phyloP scores from a whole-genome alignment of 2,329 filamentous ascomycete species.

The Monascus ruber region DNA sequence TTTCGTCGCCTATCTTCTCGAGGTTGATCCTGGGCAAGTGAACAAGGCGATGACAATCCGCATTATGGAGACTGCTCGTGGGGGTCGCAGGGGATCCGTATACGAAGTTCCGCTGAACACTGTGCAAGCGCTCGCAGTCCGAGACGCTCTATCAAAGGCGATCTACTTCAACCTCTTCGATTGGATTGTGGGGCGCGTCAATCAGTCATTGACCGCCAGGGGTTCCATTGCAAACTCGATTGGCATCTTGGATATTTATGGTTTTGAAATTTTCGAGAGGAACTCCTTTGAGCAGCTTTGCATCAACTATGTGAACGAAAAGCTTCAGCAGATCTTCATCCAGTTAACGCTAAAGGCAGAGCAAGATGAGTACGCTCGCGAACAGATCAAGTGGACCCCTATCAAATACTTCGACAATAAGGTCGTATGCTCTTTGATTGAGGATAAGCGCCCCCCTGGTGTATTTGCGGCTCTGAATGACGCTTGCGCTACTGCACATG shows the following conservation, averaged over 20 bases:
- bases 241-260: slow-evolving; percentile 96
- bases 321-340: slow-evolving; percentile 98
- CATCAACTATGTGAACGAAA: slow-evolving; percentile 99
- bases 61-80: slow-evolving; percentile 62
- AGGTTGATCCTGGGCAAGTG: slow-evolving; percentile 69
- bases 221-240: slow-evolving; percentile 71
- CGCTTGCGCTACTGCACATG: slow-evolving; percentile 95
- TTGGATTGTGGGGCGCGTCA: slow-evolving; percentile 92
- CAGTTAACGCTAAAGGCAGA: slow-evolving; percentile 93
- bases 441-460: slow-evolving; percentile 78
- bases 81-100: slow-evolving; percentile 53
- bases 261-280: slow-evolving; percentile 98
- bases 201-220: slow-evolving; percentile 71
- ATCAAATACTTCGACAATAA: slow-evolving; percentile 99
- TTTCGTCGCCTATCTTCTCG: slow-evolving; percentile 85
- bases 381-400: slow-evolving; percentile 96
- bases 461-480: slow-evolving; percentile 95
- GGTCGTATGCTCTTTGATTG: slow-evolving; percentile 93
- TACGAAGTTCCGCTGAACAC: slow-evolving; percentile 74
- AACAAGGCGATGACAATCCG: slow-evolving; percentile 82
- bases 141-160: slow-evolving; percentile 86
- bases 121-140: slow-evolving; percentile 72
- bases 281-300: slow-evolving; percentile 98
- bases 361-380: slow-evolving; percentile 90
- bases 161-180: slow-evolving; percentile 97